Base-by-base conservation (phyloP, 805 yeast genomes). In the Wickerhamomyces subpelliculosus region DNA sequence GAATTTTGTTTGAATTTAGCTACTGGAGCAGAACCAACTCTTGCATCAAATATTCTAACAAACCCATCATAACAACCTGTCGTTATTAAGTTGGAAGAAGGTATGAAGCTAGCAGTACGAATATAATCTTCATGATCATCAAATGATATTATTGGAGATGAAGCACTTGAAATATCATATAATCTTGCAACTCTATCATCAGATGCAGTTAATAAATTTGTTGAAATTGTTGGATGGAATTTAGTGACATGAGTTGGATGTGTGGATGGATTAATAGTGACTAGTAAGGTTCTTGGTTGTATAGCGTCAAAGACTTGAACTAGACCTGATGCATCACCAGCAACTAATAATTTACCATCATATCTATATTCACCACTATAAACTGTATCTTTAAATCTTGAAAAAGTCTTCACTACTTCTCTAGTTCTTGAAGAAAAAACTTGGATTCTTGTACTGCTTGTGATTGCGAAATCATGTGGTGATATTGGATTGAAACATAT, bases 1-100 rank as follows among this genome's bases (percentile, higher is more conserved):
- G 78, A 75, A 10, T 66, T 72, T 44, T 88, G 96, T 46, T 80
- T 69, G 57, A 84, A 80, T 46, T 73, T 65, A 33, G 79, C 67
- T 6, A 85, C 76, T 30, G 88, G 76, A 29, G 67, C 71, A 3
- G 68, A 51, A 12, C 68, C 64, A 18, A 62, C 61, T 60, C 97
- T 73, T 4, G 93, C 74, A 64, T 90, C 98, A 53, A 82, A 90
- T 6, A 93, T 59, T 47, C 97, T 70, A 5, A 90, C 81, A 20
- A 67, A 59, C 9, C 96, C 95, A 61, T 93, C 98, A 56, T 93
- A 93, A 54, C 94, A 88, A 37, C 97, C 98, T 1, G 96, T 86
- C 13, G 83, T 81, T n/a, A 93, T 66, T 44, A 89, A 66, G 54
- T 84, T 84, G 22, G 87, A 80, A 37, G 83, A 80, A 3, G 90